phyloP scores from a whole-genome alignment of 176 grass and related monocot genomes.

The Typha latifolia region DNA sequence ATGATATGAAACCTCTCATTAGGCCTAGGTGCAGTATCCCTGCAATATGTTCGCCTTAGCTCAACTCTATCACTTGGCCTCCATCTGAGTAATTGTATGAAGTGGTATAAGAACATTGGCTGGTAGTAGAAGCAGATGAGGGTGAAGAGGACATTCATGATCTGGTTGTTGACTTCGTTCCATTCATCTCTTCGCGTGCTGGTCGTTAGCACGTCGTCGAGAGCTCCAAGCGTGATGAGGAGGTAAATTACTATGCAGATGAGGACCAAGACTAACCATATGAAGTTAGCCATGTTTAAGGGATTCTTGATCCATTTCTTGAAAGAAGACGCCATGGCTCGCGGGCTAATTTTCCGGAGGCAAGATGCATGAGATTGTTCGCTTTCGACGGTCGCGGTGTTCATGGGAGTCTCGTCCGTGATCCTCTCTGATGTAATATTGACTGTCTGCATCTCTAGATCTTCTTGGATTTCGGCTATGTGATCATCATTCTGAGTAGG shows the following conservation, averaged over 20 bases:
- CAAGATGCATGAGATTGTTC: conserved; percentile 67
- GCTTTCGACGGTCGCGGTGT: conserved; percentile 48
- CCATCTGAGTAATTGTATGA: conserved; percentile 71
- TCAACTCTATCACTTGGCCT: conserved; percentile 32
- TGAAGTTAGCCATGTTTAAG: conserved; percentile 62
- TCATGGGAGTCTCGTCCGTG: conserved; percentile 67
- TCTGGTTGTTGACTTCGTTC: conserved; percentile 79
- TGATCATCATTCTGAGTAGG: background rate
- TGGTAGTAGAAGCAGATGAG: conserved; percentile 96
- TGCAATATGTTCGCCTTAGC: conserved; percentile 52
- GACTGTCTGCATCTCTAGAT: background rate
- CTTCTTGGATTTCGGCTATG: conserved; percentile 4
- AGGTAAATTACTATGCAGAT: conserved; percentile 45
- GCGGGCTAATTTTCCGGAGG: conserved; percentile 57
- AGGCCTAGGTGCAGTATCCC: conserved; percentile 30
- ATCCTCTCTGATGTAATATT: conserved; percentile 13
- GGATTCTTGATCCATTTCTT: conserved; percentile 74
- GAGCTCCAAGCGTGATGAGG: conserved; percentile 60
- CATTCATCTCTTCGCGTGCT: conserved; percentile 59
- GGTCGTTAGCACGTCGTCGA: conserved; percentile 48
- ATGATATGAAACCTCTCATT: conserved; percentile 53
- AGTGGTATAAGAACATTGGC: conserved; percentile 74
- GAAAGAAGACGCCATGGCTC: conserved; percentile 35
- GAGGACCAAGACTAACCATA: conserved; percentile 54
- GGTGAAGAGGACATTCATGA: conserved; percentile 95